Conservation (phyloP, 2,329 filamentous ascomycete genomes). For the Meredithiella fracta region DNA sequence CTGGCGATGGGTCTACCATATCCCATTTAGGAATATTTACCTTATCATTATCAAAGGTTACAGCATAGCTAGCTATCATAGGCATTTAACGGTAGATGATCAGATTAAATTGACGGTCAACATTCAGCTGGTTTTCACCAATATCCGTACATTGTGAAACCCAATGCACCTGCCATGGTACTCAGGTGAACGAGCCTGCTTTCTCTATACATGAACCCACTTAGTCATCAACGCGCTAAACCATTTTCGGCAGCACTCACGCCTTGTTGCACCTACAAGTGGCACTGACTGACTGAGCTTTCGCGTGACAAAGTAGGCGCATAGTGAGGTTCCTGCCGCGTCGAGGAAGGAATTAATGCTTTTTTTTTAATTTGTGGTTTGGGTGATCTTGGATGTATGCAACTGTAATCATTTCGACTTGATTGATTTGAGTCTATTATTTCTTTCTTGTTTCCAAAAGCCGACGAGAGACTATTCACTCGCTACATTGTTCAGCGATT, state of each 20-base stretch:
- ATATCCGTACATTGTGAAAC: not conserved
- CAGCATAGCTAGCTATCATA: too few relatives aligned
- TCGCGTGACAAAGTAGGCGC: not conserved
- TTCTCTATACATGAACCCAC: slow-evolving; percentile 1
- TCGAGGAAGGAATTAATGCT: not conserved
- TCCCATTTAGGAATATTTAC: too few relatives aligned
- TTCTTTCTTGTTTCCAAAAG: too few relatives aligned
- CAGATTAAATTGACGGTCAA: too few relatives aligned
- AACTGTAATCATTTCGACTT: too few relatives aligned
- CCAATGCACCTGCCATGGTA: not conserved
- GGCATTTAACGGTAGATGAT: too few relatives aligned
- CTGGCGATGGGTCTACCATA: too few relatives aligned
- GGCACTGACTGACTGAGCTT: not conserved
- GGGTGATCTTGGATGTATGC: not conserved
- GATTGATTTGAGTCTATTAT: too few relatives aligned
- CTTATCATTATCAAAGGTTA: too few relatives aligned
- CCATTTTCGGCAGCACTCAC: not conserved
- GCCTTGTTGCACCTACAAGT: not conserved
- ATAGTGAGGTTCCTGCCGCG: not conserved
- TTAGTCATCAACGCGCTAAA: slow-evolving; percentile 4
- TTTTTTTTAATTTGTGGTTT: not conserved
- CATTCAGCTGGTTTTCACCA: too few relatives aligned
- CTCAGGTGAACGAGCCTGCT: not conserved
- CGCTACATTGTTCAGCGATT: not conserved
- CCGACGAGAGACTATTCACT: too few relatives aligned